Percentiles rank a stretch among this genome's conserved stretches.
phyloP scores from a whole-genome alignment of 2,329 filamentous ascomycete genomes.

The Talaromyces pinophilus region DNA sequence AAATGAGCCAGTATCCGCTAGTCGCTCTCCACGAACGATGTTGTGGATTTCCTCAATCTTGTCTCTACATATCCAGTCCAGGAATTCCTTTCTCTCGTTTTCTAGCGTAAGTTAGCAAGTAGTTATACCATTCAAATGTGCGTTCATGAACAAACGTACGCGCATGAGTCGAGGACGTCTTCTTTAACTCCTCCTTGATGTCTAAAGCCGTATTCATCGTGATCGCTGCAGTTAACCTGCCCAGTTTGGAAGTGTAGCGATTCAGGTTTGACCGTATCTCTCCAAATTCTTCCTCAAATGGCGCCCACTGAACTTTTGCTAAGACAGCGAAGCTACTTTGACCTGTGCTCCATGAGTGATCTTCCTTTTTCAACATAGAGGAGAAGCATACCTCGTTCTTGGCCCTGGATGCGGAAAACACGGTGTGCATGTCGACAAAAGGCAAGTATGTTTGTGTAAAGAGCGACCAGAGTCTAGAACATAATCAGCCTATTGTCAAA shows the following conservation, averaged over 20 bases:
- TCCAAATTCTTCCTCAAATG: slow-evolving; percentile 22
- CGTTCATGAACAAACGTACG: not conserved
- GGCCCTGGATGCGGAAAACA: slow-evolving; percentile 7
- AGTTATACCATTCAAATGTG: not conserved
- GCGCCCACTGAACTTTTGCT: slow-evolving; percentile 20
- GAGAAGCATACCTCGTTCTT: slow-evolving; percentile 10
- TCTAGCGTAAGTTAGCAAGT: slow-evolving; percentile 13
- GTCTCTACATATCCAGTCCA: slow-evolving; percentile 19
- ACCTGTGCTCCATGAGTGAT: not conserved
- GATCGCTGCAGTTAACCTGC: slow-evolving; percentile 5
- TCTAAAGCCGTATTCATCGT: slow-evolving; percentile 16
- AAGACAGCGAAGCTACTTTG: not conserved
- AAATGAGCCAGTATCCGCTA: slow-evolving; percentile 11
- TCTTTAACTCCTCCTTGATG: not conserved
- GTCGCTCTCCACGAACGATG: not conserved
- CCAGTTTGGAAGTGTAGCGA: slow-evolving; percentile 7
- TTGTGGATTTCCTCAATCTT: slow-evolving; percentile 15
- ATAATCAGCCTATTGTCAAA: not conserved
- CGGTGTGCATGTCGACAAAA: slow-evolving; percentile 18
- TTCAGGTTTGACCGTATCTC: slow-evolving; percentile 19
- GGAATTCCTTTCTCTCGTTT: slow-evolving; percentile 16
- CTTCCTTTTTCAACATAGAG: too few relatives aligned
- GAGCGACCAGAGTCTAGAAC: not conserved
- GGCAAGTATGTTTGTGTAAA: slow-evolving; percentile 13
- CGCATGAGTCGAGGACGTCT: not conserved